Evolutionary conservation across 2,329 filamentous ascomycete genomes (phyloP).

Genomic region (Diaporthe capsici): DNA sequence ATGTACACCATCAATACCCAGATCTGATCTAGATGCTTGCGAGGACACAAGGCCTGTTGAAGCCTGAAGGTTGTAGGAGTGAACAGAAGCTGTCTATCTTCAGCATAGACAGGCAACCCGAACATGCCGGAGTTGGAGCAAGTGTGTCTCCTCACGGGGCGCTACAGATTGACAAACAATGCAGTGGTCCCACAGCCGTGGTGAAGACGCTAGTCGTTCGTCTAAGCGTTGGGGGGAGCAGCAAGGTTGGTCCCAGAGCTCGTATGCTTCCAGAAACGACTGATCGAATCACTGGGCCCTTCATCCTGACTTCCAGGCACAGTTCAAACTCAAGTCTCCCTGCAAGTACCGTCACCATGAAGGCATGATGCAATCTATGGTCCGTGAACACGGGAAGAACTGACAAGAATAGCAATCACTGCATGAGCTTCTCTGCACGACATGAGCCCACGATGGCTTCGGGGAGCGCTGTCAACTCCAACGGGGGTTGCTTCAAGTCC

Average conservation of each 20-base stretch:
- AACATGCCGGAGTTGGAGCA: constrained; percentile 30
- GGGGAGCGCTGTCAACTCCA: constrained; percentile 1
- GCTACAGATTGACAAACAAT: constrained; percentile 17
- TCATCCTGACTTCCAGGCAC: constrained; percentile 31
- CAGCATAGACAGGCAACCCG: background rate
- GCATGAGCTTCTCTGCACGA: constrained; percentile 15
- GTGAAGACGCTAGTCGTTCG: constrained; percentile 26
- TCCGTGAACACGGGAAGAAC: constrained; percentile 16
- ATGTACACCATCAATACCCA: background rate
- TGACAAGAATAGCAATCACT: constrained; percentile 25
- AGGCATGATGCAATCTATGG: constrained; percentile 24
- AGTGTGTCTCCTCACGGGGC: background rate
- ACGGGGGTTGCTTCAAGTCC: constrained; percentile 27
- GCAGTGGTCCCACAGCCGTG: constrained; percentile 19
- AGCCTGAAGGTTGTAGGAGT: background rate
- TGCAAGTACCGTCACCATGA: constrained; percentile 37
- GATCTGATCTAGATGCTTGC: background rate
- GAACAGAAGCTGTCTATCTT: background rate
- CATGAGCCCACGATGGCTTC: constrained; percentile 31
- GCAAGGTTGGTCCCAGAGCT: constrained; percentile 36
- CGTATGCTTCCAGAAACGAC: constrained; percentile 37
- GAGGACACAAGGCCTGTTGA: background rate
- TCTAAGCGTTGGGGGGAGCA: constrained; percentile 5
- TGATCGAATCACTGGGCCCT: constrained; percentile 30
- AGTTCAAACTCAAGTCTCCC: constrained; percentile 35